Base-by-base conservation (phyloP, 768 basidiomycete genomes). In the Kwoniella heveanensis region DNA sequence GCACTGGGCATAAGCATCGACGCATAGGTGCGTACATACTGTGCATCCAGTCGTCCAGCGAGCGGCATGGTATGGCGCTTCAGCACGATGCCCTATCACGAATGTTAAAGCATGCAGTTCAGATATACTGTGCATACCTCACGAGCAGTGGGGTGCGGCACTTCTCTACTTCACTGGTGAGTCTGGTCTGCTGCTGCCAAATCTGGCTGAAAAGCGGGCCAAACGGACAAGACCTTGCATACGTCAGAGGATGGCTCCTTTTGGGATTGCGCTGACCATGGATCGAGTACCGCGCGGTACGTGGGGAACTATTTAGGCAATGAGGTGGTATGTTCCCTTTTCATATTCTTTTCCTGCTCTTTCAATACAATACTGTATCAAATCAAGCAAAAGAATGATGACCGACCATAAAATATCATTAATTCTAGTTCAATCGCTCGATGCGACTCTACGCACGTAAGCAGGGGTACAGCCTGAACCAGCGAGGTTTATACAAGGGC, bases 131-230 rank as follows among this genome's bases (percentile, higher is more conserved):
- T 87, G 87, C 19, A 86, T 94, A 1, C 91, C 93, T 1, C 93
- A 88, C 85, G 79, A 81, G 55, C 85, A 84, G 26, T 85, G 88
- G 71, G 94, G 93, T 0, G 92, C 89, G 1, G 92, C 92, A 0
- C 79, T 93, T 55, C 80, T 96, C n/a, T 96, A 96, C 78, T 96
- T 92, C 76, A 95, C 93, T 0, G 77, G 91, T 88, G 65, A 71
- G 85, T 51, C 29, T 10, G 15, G 32, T 36, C 32, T 36, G 13
- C 32, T 36, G 13, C 32, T 7, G 32, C 32, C 32, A n/a, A n/a
- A n/a, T n/a, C n/a, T n/a, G n/a, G n/a, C n/a, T n/a, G n/a, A n/a
- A n/a, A n/a, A n/a, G n/a, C n/a, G n/a, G n/a, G n/a, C n/a, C n/a
- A n/a, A n/a, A n/a, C n/a, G n/a, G n/a, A n/a, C n/a, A n/a, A n/a